Base-by-base conservation (phyloP, 192 early-diverging fungal genomes). In the Chytriomyces sp. region DNA sequence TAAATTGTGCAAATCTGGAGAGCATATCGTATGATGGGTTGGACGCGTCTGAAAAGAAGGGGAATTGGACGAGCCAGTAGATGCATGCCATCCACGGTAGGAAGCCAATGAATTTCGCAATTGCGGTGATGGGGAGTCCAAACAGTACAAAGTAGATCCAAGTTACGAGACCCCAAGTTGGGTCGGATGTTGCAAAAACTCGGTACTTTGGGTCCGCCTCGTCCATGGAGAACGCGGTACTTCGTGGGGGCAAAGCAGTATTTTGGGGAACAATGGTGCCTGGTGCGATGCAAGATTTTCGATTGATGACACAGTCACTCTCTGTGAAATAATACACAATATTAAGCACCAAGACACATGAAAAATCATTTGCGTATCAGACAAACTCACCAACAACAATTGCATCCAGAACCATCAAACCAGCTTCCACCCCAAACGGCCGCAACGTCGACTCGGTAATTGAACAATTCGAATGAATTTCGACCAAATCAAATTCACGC, bases 401-500 rank as follows among this genome's bases (percentile, higher is more conserved):
- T 24, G 82, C 76, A 10, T 46, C 53, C 13, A 86, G 65, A 23
- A 76, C 61, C 82, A 86, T 84, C 11, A 71, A 48, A 20, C 81
- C 81, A 16, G 66, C 66, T 16, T 76, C 73, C 53, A 80, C 60
- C 10, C 77, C 61, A 68, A 84, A 86, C 2, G 82, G 82, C 20
- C 84, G 84, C 44, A 83, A 45, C 10, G 57, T 65, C 59, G 67
- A 79, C 50, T 57, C 48, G 45, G 84, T 76, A 75, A 86, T 74
- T 5, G 53, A 50, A 26, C 74, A 79, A 50, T 79, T 49, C 46
- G 59, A 67, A 20, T 83, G 77, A 63, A 86, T 81, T 26, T 79
- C 74, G 45, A 86, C 62, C 26, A 86, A 70, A 62, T 86, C 84
- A 78, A 78, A 84, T 65, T 86, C 84, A 16, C 81, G 63, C 23